Evolutionary conservation across 2,329 filamentous ascomycete species (phyloP), one percentile per base, ranked within the genome.

Genomic region (Blumeriella jaapii): DNA sequence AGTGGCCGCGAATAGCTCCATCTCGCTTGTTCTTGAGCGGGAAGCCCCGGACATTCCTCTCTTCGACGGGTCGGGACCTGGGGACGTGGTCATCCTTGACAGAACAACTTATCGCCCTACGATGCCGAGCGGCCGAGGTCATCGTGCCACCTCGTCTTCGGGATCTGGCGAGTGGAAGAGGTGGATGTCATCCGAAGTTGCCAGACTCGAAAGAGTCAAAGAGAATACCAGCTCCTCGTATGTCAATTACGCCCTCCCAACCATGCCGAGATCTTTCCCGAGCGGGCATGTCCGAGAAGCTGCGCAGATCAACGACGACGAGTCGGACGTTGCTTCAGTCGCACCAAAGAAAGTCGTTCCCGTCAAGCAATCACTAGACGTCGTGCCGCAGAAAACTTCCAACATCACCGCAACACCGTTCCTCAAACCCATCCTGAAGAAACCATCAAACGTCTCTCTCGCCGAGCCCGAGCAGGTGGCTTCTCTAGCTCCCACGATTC

Each of bases 91-190:
- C 6, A 59, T 62, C 31, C 34, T 59, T 5, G 52, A 56, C 15
- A 44, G 46, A 6, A 45, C 50, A 11, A 52, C 44, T 0, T 59
- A 59, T 46, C 50, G 40, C 22, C 48, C 54, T 12, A 31, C 36
- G 22, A 30, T 59, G 23, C 40, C 43, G 9, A 36, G 13, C 23
- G 19, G 14, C 14, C 24, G n/a, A 6, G 34, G 39, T n/a, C 54
- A 56, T 29, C 55, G 63, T n/a, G 53, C 57, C 1, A 44, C 51
- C 3, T 67, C 63, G 1, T 59, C 59, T 1, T 56, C 58, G 5
- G 67, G 66, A 37, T 71, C 67, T 2, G 53, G 61, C 2, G 69
- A 71, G 38, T 73, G 68, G 69, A 71, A 71, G 51, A 63, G 57
- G 0, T 68, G 63, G 64, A 61, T 73, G 24, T 68, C 68, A 6